These are phyloP conservation scores for Vanilla planifolia DNA, from an alignment of 106 monocot genomes.

Conservation along the genomic window DNA sequence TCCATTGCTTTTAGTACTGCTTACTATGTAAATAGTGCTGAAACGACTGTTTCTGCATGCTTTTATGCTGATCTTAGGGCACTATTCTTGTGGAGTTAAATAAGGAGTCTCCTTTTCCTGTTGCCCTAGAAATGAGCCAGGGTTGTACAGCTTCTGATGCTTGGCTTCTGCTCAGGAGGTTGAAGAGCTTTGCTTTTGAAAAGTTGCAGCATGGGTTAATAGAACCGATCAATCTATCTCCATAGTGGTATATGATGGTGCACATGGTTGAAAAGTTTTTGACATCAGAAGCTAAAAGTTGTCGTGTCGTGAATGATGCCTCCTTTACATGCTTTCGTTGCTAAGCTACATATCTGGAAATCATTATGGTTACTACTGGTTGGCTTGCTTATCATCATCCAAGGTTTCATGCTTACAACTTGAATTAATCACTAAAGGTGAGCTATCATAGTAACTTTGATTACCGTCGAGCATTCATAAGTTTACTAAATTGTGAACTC, in stretches of 20 bases:
- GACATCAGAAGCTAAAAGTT: background rate
- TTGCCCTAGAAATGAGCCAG: constrained; percentile 58
- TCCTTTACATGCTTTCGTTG: background rate
- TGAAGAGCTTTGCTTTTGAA: constrained; percentile 23
- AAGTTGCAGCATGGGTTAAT: background rate
- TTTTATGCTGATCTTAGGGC: constrained; percentile 38
- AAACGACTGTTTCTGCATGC: background rate
- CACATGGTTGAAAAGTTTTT: background rate
- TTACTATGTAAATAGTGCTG: background rate
- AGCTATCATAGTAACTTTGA: too few relatives aligned
- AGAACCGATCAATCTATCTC: constrained; percentile 23
- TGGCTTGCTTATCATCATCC: background rate
- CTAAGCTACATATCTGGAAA: too few relatives aligned
- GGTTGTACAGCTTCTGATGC: constrained; percentile 52
- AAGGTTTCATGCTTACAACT: too few relatives aligned
- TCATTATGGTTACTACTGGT: too few relatives aligned
- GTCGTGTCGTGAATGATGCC: background rate
- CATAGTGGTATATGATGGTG: constrained; percentile 16
- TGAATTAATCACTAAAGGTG: too few relatives aligned
- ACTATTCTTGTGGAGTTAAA: constrained; percentile 58
- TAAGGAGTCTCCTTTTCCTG: constrained; percentile 31
- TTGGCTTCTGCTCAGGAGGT: constrained; percentile 54
- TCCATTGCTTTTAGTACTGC: background rate
- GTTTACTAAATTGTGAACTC: too few relatives aligned
- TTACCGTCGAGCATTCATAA: too few relatives aligned